Base-by-base conservation (phyloP, 2,329 filamentous ascomycete species). In the Sphaerostilbella broomeana region DNA sequence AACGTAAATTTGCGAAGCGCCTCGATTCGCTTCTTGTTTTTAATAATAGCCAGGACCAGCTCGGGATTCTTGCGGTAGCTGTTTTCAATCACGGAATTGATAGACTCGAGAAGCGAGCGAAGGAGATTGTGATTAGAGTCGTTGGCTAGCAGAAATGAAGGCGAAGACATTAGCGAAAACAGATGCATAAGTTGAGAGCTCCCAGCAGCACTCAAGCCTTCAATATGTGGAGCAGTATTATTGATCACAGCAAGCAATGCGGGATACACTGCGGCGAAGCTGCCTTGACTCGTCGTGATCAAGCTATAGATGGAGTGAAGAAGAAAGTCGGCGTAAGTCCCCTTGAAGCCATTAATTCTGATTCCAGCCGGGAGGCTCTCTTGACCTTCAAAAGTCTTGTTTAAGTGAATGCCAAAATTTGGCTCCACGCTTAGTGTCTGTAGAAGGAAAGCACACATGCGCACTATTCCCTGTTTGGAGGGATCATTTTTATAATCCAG, bases 371-470 rank as follows among this genome's bases (percentile, higher is more conserved):
- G 92, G 12, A 98, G 68, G 5, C 85, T 89, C 38, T 95, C 88
- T 58, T 95, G 90, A 2, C 81, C 84, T 47, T 88, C 82, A 51
- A 98, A 97, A 12, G 70, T 73, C 62, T 87, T 89, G 63, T 95
- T 97, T 35, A 98, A 70, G 52, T 87, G 90, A 55, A 83, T 77
- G 20, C 88, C 90, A 61, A 97, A 97, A 47, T 84, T 88, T 40
- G 83, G 77, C 62, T 97, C 92, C 3, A 94, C 88, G 54, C 90
- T 97, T 55, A 98, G 67, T 0, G 92, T 97, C 62, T 98, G 92
- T 27, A 98, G 67, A 29, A 97, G 74, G 59, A 98, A 97, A n/a
- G 94, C 82, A 61, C 92, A 95, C 88, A 97, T 95, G 40, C 92
- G 78, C 18, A 97, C 86, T 1, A 95, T 73, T 1, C 92, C 92